A percentile compares a stretch with the other conserved stretches of the same genome.
phyloP scores from a whole-genome alignment of 1,284 basidiomycete genomes.

The Peniophora sp. region DNA sequence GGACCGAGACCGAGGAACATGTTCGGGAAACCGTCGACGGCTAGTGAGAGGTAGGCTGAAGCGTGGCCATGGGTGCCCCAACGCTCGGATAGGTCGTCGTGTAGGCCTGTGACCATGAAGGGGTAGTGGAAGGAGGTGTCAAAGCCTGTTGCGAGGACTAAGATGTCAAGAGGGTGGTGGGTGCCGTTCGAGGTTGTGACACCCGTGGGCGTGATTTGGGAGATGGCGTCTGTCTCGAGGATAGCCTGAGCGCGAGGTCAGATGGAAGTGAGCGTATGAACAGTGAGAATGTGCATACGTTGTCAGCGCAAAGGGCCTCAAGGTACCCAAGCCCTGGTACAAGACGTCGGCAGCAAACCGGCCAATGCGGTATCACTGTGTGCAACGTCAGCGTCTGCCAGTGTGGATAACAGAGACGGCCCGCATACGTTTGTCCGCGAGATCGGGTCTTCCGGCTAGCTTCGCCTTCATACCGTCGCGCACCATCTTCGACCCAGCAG shows the following conservation, averaged over 20 bases:
- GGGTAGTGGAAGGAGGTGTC: conserved; percentile 38
- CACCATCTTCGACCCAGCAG: conserved; percentile 30
- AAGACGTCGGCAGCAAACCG: conserved; percentile 29
- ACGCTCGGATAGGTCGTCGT: conserved; percentile 34
- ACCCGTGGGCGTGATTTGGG: conserved; percentile 37
- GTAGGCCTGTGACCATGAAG: conserved; percentile 39
- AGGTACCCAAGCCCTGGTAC: conserved; percentile 63
- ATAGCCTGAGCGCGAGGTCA: conserved; percentile 28
- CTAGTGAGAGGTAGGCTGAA: conserved; percentile 39
- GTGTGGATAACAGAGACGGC: neutral
- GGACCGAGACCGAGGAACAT: conserved; percentile 45
- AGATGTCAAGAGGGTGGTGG: conserved; percentile 41
- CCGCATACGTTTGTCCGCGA: conserved; percentile 36
- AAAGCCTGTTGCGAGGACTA: conserved; percentile 53
- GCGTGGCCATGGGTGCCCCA: conserved; percentile 41
- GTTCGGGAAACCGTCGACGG: conserved; percentile 50
- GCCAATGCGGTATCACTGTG: neutral
- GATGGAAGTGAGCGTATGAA: neutral
- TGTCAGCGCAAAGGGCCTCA: conserved; percentile 52
- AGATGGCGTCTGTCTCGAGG: conserved; percentile 39
- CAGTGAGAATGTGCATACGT: conserved; percentile 27
- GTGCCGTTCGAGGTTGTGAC: conserved; percentile 42
- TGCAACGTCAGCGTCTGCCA: neutral
- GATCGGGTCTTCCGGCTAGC: conserved; percentile 49
- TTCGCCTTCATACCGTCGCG: conserved; percentile 40